Evolutionary conservation across 352 stramenopile genomes (phyloP).

Genomic region (Globisporangium paddicum): DNA sequence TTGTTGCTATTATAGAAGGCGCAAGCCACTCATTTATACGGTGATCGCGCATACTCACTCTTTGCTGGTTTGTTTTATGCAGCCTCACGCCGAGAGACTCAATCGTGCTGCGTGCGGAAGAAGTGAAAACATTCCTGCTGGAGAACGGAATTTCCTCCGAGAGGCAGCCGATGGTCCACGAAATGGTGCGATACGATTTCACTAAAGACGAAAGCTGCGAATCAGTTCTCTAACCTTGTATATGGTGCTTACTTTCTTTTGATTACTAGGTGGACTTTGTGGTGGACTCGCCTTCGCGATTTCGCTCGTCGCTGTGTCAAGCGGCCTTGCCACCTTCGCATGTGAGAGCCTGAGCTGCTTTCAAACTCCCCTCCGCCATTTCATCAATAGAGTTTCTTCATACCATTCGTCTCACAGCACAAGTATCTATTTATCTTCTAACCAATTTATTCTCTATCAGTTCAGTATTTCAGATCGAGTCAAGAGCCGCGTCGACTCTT

Average conservation of each 20-base stretch:
- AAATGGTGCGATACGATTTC: conserved; percentile 32
- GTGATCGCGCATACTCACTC: background rate
- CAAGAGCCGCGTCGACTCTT: background rate
- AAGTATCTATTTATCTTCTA: background rate
- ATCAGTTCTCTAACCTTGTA: background rate
- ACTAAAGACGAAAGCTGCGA: background rate
- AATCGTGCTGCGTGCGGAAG: conserved; percentile 43
- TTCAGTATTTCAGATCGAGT: background rate
- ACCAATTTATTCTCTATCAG: background rate
- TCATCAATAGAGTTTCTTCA: background rate
- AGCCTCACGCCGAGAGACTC: conserved; percentile 57
- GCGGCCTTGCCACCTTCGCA: conserved; percentile 24
- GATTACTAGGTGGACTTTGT: conserved; percentile 66
- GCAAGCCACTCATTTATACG: background rate
- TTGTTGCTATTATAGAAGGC: background rate
- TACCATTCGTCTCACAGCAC: background rate
- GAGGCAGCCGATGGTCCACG: conserved; percentile 42
- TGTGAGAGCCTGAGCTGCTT: background rate
- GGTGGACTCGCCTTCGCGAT: conserved; percentile 38
- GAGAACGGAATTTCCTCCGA: conserved; percentile 29
- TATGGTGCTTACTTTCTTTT: background rate
- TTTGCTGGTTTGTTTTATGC: background rate
- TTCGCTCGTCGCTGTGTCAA: conserved; percentile 62
- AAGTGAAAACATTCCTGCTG: conserved; percentile 46
- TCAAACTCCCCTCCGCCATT: background rate